Conservation (phyloP, 805 yeast genomes). For the Metschnikowia kofuensis region DNA sequence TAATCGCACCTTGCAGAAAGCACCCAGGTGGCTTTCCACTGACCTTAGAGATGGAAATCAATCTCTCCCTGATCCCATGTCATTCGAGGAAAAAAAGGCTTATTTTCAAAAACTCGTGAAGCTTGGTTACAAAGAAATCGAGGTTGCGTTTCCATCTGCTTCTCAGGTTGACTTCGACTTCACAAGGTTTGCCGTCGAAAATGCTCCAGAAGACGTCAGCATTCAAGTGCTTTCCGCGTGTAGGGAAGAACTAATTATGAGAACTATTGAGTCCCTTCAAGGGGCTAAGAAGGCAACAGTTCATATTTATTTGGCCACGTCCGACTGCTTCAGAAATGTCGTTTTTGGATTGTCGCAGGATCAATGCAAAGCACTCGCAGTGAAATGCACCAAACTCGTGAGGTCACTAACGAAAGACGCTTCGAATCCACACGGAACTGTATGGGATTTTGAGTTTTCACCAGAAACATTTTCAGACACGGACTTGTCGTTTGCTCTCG, state of each 20-base stretch:
- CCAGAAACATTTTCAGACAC: constrained; percentile 81
- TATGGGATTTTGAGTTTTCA: constrained; percentile 75
- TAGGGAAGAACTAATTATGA: constrained; percentile 65
- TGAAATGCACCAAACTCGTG: constrained; percentile 59
- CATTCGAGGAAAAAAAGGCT: constrained; percentile 69
- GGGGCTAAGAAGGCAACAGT: constrained; percentile 78
- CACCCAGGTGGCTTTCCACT: constrained; percentile 83
- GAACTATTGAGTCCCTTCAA: constrained; percentile 68
- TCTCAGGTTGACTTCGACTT: constrained; percentile 79
- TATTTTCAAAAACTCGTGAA: constrained; percentile 68
- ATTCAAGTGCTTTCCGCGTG: constrained; percentile 77
- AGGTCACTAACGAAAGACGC: constrained; percentile 69
- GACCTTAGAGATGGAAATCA: constrained; percentile 85
- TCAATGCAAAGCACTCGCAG: constrained; percentile 60
- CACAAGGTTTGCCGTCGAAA: constrained; percentile 69
- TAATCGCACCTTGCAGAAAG: constrained; percentile 47
- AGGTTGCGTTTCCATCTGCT: constrained; percentile 80
- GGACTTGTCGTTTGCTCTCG: constrained; percentile 56
- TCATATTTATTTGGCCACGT: constrained; percentile 74
- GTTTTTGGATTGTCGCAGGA: constrained; percentile 64
- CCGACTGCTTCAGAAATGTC: constrained; percentile 69
- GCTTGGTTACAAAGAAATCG: constrained; percentile 79
- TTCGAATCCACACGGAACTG: constrained; percentile 48
- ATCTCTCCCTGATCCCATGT: constrained; percentile 83
- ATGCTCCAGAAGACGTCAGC: constrained; percentile 72